Evolutionary conservation across 768 basidiomycete species (phyloP).

Genomic region (Myochromella boudieri): DNA sequence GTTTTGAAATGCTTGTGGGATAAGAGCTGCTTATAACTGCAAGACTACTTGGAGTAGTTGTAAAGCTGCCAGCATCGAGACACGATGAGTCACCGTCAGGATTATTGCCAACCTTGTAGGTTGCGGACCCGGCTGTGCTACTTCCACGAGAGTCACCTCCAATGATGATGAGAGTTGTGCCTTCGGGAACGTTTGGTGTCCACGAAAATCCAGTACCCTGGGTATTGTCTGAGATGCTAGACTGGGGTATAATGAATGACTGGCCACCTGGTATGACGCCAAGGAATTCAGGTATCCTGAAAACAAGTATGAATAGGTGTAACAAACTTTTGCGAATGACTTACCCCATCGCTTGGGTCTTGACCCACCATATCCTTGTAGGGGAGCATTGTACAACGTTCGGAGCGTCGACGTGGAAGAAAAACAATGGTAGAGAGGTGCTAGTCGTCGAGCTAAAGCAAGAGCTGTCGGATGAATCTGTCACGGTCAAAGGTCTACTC

Average conservation of each 20-base stretch:
- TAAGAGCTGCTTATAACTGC: slow-evolving; percentile 77
- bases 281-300: slow-evolving; percentile 56
- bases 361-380: slow-evolving; percentile 69
- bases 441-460: slow-evolving; percentile 58
- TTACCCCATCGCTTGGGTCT: slow-evolving; percentile 52
- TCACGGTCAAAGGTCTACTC: slow-evolving; percentile 61
- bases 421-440: slow-evolving; percentile 56
- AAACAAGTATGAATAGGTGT: background rate
- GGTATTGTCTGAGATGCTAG: slow-evolving; percentile 38
- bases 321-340: slow-evolving; percentile 13
- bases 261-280: slow-evolving; percentile 81
- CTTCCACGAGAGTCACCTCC: slow-evolving; percentile 67
- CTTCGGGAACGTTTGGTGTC: slow-evolving; percentile 62
- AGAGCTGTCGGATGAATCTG: slow-evolving; percentile 45
- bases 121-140: slow-evolving; percentile 66
- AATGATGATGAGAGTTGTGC: slow-evolving; percentile 65
- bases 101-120: slow-evolving; percentile 53
- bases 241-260: slow-evolving; percentile 64
- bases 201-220: slow-evolving; percentile 70
- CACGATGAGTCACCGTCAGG: slow-evolving; percentile 51
- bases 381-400: slow-evolving; percentile 64
- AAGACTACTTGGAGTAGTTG: slow-evolving; percentile 73
- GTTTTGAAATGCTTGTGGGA: slow-evolving; percentile 43
- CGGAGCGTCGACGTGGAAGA: slow-evolving; percentile 60
- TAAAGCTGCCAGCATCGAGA: slow-evolving; percentile 60